A percentile compares a stretch with the other conserved stretches of the same genome.
phyloP scores from a whole-genome alignment of 768 basidiomycete genomes.

The Suillus paluster region DNA sequence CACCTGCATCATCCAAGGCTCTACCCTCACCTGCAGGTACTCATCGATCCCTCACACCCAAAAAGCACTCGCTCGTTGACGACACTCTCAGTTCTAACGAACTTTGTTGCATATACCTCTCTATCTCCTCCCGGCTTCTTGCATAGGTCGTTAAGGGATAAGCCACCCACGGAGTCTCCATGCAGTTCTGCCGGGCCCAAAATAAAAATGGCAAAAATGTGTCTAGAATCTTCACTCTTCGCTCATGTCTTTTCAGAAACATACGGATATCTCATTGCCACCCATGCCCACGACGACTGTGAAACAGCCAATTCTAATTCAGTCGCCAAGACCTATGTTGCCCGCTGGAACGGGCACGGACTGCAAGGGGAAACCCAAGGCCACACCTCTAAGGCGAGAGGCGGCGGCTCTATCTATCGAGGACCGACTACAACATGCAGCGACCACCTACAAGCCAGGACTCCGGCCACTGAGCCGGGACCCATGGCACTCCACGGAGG shows the following conservation, averaged over 20 bases:
- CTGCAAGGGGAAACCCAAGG: too few relatives aligned
- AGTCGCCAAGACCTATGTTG: slow-evolving; percentile 32
- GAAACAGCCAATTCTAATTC: slow-evolving; percentile 28
- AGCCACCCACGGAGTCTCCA: slow-evolving; percentile 20
- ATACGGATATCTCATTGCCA: slow-evolving; percentile 2
- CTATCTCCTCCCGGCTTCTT: slow-evolving; percentile 40
- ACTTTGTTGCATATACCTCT: slow-evolving; percentile 35
- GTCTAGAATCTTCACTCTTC: not conserved
- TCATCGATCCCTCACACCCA: slow-evolving; percentile 28
- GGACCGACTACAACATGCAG: too few relatives aligned
- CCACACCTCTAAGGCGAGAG: too few relatives aligned
- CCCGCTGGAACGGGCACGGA: too few relatives aligned
- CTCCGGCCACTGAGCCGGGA: too few relatives aligned
- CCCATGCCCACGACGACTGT: slow-evolving; percentile 22
- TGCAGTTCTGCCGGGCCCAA: slow-evolving; percentile 24
- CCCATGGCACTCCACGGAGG: too few relatives aligned
- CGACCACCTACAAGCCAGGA: too few relatives aligned
- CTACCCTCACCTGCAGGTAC: slow-evolving; percentile 23
- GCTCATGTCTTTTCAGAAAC: slow-evolving; percentile 1
- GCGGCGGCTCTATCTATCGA: too few relatives aligned
- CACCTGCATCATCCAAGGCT: slow-evolving; percentile 8
- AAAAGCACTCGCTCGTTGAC: slow-evolving; percentile 38
- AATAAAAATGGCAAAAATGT: slow-evolving; percentile 34
- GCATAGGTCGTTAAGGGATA: slow-evolving; percentile 34
- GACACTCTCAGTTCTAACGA: slow-evolving; percentile 37